phyloP scores from a whole-genome alignment of 257 asterid genomes.

The Oldenlandia corymbosa region DNA sequence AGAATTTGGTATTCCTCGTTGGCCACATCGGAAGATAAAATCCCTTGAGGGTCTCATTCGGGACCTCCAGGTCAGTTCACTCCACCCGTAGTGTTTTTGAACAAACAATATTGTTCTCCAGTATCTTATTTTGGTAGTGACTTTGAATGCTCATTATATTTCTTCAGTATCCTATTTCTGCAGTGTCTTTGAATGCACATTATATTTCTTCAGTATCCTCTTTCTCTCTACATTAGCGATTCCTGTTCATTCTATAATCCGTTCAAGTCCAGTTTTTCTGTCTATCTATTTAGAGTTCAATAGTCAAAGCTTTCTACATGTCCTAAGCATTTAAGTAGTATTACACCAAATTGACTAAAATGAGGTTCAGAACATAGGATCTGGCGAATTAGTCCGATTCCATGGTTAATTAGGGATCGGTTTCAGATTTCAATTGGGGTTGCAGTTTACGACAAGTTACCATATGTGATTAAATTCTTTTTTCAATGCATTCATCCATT shows the following conservation, averaged over 20 bases:
- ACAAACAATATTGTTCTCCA: background rate
- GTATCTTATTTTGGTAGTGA: background rate
- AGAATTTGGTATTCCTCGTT: conserved; percentile 34
- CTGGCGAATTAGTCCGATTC: background rate
- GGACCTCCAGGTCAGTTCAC: conserved; percentile 27
- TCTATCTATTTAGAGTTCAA: too few species aligned
- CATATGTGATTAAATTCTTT: background rate
- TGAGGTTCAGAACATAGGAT: background rate
- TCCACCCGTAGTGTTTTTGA: background rate
- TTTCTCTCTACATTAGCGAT: background rate
- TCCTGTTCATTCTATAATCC: too few species aligned
- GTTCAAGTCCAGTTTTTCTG: too few species aligned
- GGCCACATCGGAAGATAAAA: conserved; percentile 34
- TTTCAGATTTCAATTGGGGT: background rate
- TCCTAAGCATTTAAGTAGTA: too few species aligned
- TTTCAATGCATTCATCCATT: background rate
- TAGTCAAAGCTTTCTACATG: too few species aligned
- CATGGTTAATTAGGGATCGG: background rate
- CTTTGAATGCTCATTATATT: too few species aligned
- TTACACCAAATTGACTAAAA: background rate
- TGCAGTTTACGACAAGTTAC: background rate
- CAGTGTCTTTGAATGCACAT: too few species aligned
- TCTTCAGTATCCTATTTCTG: too few species aligned
- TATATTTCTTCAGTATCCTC: background rate
- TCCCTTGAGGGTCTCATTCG: conserved; percentile 31